Conservation (phyloP, 257 asterid species). For the Rhazya stricta region DNA sequence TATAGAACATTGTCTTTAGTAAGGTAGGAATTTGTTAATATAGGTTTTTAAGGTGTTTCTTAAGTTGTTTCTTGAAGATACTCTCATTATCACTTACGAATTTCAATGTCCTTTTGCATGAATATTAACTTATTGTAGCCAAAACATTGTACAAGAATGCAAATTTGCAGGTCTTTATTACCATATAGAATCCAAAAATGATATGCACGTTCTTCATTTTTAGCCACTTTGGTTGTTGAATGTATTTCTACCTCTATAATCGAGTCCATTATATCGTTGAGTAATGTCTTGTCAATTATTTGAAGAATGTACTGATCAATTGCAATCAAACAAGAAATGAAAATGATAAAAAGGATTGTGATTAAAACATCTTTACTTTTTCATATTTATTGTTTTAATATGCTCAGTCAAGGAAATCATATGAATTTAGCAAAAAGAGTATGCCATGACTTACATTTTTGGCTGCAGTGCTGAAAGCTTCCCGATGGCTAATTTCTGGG, state of each 20-base stretch:
- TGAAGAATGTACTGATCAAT: neutral
- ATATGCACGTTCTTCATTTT: neutral
- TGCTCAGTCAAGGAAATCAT: neutral
- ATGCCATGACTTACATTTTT: constrained; percentile 55
- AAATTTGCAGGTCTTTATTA: neutral
- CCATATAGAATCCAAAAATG: too few relatives aligned
- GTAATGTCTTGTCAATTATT: neutral
- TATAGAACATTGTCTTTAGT: too few relatives aligned
- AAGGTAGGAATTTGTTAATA: too few relatives aligned
- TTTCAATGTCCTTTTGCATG: too few relatives aligned
- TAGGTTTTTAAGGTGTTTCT: too few relatives aligned
- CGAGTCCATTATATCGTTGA: neutral
- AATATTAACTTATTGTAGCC: neutral
- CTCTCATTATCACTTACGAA: neutral
- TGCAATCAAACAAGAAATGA: neutral
- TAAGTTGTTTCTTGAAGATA: too few relatives aligned
- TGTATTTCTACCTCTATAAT: neutral
- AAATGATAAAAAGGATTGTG: neutral
- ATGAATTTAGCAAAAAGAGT: neutral
- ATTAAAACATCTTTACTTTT: neutral
- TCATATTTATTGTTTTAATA: neutral
- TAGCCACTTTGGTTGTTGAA: neutral
- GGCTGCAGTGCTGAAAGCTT: constrained; percentile 95
- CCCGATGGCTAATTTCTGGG: constrained; percentile 91
- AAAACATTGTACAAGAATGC: neutral